Percentiles rank a stretch among this genome's conserved stretches.
Conservation (phyloP, 192 early-diverging fungal genomes). For the Linderina pennispora region DNA sequence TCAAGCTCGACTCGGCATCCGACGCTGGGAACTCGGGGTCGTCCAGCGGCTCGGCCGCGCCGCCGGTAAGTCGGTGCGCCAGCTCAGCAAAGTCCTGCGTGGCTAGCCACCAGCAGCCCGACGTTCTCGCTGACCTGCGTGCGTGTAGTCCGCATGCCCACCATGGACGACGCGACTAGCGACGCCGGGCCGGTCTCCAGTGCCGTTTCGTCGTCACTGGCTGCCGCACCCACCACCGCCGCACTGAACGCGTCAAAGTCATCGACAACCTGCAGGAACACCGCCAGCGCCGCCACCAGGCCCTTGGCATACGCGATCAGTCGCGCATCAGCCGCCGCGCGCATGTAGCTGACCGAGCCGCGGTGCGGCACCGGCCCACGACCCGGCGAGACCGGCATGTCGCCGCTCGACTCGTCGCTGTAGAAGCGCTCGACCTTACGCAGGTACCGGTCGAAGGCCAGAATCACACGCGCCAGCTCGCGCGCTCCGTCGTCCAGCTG, state of each 20-base stretch:
- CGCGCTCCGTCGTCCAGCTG: slow-evolving; percentile 46
- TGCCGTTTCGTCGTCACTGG: slow-evolving; percentile 19
- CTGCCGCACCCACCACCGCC: slow-evolving; percentile 23
- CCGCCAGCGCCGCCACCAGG: slow-evolving; percentile 36
- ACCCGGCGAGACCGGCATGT: background rate
- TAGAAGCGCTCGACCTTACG: slow-evolving; percentile 44
- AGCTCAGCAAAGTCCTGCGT: slow-evolving; percentile 41
- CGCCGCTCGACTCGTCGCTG: slow-evolving; percentile 11
- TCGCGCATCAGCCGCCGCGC: slow-evolving; percentile 28
- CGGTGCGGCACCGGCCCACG: slow-evolving; percentile 1
- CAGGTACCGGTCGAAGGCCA: slow-evolving; percentile 42
- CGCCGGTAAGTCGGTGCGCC: background rate
- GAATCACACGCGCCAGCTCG: slow-evolving; percentile 44
- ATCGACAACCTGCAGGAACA: slow-evolving; percentile 44
- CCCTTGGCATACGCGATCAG: slow-evolving; percentile 44
- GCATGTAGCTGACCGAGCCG: slow-evolving; percentile 10
- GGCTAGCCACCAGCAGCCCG: slow-evolving; percentile 35
- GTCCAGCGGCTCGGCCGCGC: slow-evolving; percentile 14
- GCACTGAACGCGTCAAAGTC: slow-evolving; percentile 41
- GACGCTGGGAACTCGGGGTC: slow-evolving; percentile 20
- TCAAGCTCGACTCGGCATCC: background rate
- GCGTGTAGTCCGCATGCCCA: slow-evolving; percentile 22
- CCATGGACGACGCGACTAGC: slow-evolving; percentile 18
- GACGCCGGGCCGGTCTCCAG: slow-evolving; percentile 23
- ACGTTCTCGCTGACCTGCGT: slow-evolving; percentile 32